Percentiles rank a stretch among this genome's conserved stretches.
Conservation (phyloP, 2,329 filamentous ascomycete genomes). For the Hysterium pulicare region DNA sequence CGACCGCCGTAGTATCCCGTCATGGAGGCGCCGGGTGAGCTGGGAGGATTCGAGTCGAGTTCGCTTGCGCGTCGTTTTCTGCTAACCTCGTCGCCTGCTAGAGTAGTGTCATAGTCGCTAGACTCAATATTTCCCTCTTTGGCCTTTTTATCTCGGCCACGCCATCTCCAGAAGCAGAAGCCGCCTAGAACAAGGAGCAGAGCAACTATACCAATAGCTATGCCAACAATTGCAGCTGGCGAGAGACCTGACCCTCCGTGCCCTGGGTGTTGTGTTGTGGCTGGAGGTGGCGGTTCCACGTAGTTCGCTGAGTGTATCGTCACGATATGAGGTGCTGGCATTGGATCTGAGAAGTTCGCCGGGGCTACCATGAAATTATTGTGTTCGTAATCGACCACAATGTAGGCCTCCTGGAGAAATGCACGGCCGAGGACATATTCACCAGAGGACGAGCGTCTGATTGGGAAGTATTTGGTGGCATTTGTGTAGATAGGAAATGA, state of each 20-base stretch:
- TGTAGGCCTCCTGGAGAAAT: constrained; percentile 37
- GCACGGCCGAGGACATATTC: constrained; percentile 30
- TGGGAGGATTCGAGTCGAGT: constrained; percentile 28
- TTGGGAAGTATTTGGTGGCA: constrained; percentile 27
- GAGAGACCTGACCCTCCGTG: constrained; percentile 13
- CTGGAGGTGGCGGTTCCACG: no score
- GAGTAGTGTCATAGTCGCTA: constrained; percentile 30
- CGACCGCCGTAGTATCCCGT: constrained; percentile 22
- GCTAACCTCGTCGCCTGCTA: constrained; percentile 22
- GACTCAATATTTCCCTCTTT: constrained; percentile 11
- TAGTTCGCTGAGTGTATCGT: constrained; percentile 23
- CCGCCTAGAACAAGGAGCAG: constrained; percentile 20
- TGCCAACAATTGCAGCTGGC: constrained; percentile 30
- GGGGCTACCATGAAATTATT: constrained; percentile 31
- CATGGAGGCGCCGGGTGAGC: constrained; percentile 21
- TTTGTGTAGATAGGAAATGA: constrained; percentile 11
- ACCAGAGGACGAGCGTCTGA: constrained; percentile 23
- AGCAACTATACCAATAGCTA: constrained; percentile 19
- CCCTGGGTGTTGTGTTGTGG: constrained; percentile 7
- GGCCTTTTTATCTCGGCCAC: constrained; percentile 11
- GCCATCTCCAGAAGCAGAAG: constrained; percentile 29
- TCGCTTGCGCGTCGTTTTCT: constrained; percentile 32
- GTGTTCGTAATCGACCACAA: constrained; percentile 36
- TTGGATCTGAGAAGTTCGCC: constrained; percentile 19
- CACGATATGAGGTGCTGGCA: constrained; percentile 17